Conservation (phyloP, 495 filamentous ascomycete species). For the Penicillium riverlandense region DNA sequence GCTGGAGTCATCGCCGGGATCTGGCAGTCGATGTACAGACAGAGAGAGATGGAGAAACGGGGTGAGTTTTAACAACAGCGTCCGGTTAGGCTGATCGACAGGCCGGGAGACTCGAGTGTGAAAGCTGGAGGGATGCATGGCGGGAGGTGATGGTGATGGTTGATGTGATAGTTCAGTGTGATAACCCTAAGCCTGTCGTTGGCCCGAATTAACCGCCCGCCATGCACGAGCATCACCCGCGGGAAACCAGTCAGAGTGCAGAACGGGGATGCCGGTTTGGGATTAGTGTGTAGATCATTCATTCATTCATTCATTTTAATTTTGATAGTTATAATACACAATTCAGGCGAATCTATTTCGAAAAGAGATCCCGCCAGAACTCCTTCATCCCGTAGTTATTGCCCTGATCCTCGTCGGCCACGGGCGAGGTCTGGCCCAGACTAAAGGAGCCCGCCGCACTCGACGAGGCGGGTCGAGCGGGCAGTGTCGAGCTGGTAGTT, state of each 20-base stretch:
- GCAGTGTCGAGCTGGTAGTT: constrained; percentile 25
- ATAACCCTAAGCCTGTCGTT: constrained; percentile 14
- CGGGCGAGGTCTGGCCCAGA: constrained; percentile 41
- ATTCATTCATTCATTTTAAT: neutral
- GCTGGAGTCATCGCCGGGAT: constrained; percentile 13
- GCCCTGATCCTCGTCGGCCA: constrained; percentile 65
- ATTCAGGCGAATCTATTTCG: constrained; percentile 22
- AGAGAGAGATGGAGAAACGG: constrained; percentile 5
- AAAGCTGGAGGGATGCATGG: constrained; percentile 7
- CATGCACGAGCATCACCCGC: constrained; percentile 19
- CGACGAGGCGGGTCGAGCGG: constrained; percentile 25
- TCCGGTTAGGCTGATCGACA: constrained; percentile 19
- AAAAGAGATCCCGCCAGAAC: constrained; percentile 80
- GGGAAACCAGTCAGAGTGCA: constrained; percentile 14
- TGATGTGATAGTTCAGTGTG: neutral
- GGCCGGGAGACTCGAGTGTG: neutral
- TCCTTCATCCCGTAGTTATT: constrained; percentile 76
- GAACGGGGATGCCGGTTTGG: neutral
- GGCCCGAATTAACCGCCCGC: constrained; percentile 28
- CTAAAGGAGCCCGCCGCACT: constrained; percentile 48
- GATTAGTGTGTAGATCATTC: too few relatives aligned
- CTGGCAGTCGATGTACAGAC: constrained; percentile 6
- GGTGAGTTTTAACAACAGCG: constrained; percentile 8
- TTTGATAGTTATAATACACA: neutral
- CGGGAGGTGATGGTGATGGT: constrained; percentile 16